phyloP scores from a whole-genome alignment of 306 rosid genomes.

The Quercus engelmannii region DNA sequence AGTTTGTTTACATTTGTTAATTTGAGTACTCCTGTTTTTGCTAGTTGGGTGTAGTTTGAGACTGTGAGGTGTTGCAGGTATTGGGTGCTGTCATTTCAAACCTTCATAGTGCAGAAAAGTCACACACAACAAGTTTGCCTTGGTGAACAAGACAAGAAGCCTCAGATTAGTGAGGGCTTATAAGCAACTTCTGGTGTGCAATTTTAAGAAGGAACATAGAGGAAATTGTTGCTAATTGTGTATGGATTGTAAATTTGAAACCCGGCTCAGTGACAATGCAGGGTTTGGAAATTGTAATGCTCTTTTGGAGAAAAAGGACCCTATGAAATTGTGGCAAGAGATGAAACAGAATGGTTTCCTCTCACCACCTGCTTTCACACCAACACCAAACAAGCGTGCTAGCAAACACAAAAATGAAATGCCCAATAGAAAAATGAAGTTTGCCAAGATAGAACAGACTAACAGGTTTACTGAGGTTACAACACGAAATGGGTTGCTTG shows the following conservation, averaged over 20 bases:
- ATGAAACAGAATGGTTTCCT: slow-evolving; percentile 1
- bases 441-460: not conserved
- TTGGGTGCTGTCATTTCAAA: no score
- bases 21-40: not conserved
- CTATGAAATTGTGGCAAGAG: not conserved
- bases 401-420: not conserved
- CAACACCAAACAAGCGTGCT: not conserved
- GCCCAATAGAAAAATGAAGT: not conserved
- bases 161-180: no score
- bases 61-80: not conserved
- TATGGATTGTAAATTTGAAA: not conserved
- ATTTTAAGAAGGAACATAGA: no score
- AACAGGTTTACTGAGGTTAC: not conserved
- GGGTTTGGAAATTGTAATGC: not conserved
- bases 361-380: not conserved
- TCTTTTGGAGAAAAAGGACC: not conserved
- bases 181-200: no score
- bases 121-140: no score
- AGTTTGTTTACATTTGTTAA: not conserved
- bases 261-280: not conserved
- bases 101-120: no score
- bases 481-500: not conserved
- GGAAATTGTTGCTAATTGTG: no score
- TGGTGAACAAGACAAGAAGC: no score
- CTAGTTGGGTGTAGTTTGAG: not conserved